These are phyloP conservation scores for Podospora conica DNA, from an alignment of 495 filamentous ascomycete genomes.

Conservation along the genomic window DNA sequence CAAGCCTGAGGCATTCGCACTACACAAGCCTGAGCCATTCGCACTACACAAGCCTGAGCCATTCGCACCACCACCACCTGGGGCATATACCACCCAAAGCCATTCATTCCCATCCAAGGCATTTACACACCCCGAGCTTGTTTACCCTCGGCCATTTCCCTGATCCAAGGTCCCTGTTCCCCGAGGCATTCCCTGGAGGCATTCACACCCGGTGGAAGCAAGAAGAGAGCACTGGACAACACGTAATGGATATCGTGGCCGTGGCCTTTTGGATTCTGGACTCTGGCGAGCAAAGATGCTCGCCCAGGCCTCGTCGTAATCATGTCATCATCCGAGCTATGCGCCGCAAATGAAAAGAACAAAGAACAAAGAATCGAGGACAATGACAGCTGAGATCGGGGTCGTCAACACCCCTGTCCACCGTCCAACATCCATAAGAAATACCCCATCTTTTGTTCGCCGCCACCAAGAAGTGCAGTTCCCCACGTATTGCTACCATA, in stretches of 20 bases:
- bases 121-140: neutral
- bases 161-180: too few species aligned
- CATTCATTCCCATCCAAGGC: too few species aligned
- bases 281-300: neutral
- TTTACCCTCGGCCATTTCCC: neutral
- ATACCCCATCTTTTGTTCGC: neutral
- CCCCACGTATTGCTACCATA: neutral
- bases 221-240: neutral
- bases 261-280: neutral
- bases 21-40: too few species aligned
- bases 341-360: neutral
- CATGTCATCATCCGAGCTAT: neutral
- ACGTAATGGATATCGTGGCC: neutral
- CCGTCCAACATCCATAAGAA: neutral
- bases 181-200: too few species aligned
- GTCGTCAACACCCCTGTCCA: neutral
- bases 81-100: too few species aligned
- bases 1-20: neutral
- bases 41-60: too few species aligned
- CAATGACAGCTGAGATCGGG: neutral
- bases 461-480: neutral
- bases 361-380: neutral
- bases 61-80: too few species aligned
- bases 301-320: neutral
- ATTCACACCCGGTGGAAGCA: neutral